A percentile compares a stretch with the other conserved stretches of the same genome.
phyloP scores from a whole-genome alignment of 176 grass and related monocot species.

The Aegilops umbellulata region DNA sequence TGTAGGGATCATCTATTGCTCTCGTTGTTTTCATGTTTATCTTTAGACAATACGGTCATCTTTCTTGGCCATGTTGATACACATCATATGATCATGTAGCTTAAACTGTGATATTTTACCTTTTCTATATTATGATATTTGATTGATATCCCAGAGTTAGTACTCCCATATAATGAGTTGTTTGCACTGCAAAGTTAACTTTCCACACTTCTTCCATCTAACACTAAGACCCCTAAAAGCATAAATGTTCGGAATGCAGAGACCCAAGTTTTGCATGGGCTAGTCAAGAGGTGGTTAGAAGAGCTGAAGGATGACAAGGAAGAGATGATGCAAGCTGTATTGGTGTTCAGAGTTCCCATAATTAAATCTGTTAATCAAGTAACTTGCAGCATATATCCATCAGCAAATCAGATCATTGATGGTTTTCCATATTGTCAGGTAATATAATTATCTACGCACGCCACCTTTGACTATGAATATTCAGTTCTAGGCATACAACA shows the following conservation, averaged over 20 bases:
- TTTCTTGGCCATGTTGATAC: conserved; percentile 4
- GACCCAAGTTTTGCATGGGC: conserved; percentile 51
- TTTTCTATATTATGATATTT: not conserved
- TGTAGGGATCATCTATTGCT: not conserved
- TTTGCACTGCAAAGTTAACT: not conserved
- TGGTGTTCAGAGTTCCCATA: conserved; percentile 72
- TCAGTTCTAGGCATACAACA: not conserved
- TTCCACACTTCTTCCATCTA: not conserved
- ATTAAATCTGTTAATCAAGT: conserved; percentile 61
- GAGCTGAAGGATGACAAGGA: conserved; percentile 79
- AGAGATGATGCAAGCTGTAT: conserved; percentile 57
- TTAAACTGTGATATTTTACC: not conserved
- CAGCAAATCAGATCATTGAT: conserved; percentile 63
- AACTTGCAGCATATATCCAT: conserved; percentile 67
- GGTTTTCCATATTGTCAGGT: conserved; percentile 81
- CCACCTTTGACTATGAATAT: not conserved
- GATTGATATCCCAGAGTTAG: not conserved
- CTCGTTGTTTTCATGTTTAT: conserved; percentile 3
- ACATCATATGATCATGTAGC: not conserved
- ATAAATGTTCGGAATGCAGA: conserved; percentile 45
- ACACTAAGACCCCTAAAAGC: conserved; percentile 12
- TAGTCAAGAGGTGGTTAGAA: conserved; percentile 91
- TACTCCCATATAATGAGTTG: not conserved
- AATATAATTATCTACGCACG: conserved; percentile 15
- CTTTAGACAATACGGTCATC: not conserved